Percentiles rank a stretch among this genome's conserved stretches.
Conservation (phyloP, 108 stramenopile genomes). For the Cylindrotheca closterium region DNA sequence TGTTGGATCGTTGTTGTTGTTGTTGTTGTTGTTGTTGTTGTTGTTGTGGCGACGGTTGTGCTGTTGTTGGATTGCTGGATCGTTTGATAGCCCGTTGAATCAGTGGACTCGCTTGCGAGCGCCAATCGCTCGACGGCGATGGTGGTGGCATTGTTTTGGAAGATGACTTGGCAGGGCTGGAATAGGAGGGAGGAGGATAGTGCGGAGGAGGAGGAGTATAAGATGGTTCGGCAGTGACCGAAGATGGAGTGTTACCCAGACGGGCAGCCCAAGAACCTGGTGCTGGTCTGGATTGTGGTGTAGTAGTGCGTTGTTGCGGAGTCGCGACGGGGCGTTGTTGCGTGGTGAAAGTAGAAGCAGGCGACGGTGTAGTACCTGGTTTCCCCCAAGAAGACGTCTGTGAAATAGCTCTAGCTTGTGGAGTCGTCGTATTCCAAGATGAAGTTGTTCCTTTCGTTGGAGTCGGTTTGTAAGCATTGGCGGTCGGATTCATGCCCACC, state of each 20-base stretch:
- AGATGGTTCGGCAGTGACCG: not conserved
- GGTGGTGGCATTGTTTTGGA: not conserved
- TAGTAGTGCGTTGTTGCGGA: slow-evolving; percentile 1
- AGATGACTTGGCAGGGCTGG: not conserved
- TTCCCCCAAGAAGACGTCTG: too few species aligned
- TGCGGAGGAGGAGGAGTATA: not conserved
- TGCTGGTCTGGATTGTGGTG: too few species aligned
- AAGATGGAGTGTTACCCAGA: not conserved
- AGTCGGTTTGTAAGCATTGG: not conserved
- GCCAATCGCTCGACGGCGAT: slow-evolving; percentile 38
- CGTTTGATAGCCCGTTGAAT: slow-evolving; percentile 25
- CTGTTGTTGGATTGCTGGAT: not conserved
- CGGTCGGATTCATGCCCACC: slow-evolving; percentile 1
- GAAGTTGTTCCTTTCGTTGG: not conserved
- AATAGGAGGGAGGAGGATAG: not conserved
- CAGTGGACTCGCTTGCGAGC: slow-evolving; percentile 28
- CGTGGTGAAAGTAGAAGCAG: too few species aligned
- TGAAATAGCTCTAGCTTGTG: too few species aligned
- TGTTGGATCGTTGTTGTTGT: not conserved
- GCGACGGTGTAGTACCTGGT: too few species aligned
- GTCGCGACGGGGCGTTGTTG: slow-evolving; percentile 15
- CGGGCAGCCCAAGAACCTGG: slow-evolving; percentile 32
- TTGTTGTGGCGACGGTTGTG: not conserved
- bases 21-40: not conserved
- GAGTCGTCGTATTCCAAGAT: not conserved